These are phyloP conservation scores for Zalerion maritima DNA, from an alignment of 495 filamentous ascomycete species.

Conservation along the genomic window DNA sequence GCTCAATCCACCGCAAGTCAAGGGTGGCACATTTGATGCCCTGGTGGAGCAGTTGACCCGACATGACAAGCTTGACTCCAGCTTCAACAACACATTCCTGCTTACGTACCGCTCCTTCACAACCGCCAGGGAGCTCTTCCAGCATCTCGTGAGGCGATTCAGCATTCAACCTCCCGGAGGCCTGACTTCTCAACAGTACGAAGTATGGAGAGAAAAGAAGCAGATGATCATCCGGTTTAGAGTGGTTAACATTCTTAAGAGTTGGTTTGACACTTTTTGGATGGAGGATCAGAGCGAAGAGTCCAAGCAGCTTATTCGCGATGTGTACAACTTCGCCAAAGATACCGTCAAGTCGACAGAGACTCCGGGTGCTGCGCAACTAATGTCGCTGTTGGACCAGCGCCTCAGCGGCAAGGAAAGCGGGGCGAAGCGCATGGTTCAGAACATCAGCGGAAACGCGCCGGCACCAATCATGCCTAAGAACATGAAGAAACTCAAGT, in stretches of 20 bases:
- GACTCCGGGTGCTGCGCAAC: conserved; percentile 66
- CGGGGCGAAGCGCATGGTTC: conserved; percentile 71
- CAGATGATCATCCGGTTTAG: conserved; percentile 91
- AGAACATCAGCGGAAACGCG: conserved; percentile 61
- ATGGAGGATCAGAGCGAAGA: conserved; percentile 84
- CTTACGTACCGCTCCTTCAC: conserved; percentile 95
- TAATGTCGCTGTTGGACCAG: conserved; percentile 77
- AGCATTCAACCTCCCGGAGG: conserved; percentile 86
- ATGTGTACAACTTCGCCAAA: conserved; percentile 80
- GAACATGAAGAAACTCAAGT: conserved; percentile 99
- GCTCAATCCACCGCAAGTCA: conserved; percentile 50
- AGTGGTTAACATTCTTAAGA: conserved; percentile 94
- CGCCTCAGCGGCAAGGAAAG: conserved; percentile 75
- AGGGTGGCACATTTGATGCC: conserved; percentile 76
- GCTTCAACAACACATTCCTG: conserved; percentile 94
- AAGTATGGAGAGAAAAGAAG: conserved; percentile 82
- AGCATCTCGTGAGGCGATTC: conserved; percentile 81
- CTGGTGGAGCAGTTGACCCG: conserved; percentile 93
- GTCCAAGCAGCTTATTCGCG: conserved; percentile 69
- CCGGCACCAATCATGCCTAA: conserved; percentile 88
- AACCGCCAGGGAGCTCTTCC: conserved; percentile 75
- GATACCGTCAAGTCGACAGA: conserved; percentile 84
- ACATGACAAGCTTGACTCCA: conserved; percentile 89
- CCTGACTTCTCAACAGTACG: conserved; percentile 57
- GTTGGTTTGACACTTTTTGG: conserved; percentile 96